Conservation (phyloP, 2,329 filamentous ascomycete genomes). For the Aspergillus bombycis region DNA sequence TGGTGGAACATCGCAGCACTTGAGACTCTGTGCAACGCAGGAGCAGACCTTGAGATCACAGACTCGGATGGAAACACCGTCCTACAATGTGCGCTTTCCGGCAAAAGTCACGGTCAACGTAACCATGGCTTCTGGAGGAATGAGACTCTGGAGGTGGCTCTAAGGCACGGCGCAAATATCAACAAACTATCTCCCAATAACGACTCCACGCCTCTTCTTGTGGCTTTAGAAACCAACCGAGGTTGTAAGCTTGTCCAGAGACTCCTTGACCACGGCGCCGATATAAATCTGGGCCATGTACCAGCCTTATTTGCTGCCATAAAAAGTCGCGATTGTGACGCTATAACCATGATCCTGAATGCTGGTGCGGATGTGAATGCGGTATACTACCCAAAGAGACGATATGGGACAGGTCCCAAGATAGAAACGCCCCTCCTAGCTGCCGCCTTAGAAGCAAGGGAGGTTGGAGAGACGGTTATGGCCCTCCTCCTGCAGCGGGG, state of each 20-base stretch:
- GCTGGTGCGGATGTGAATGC: background rate
- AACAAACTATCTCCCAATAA: background rate
- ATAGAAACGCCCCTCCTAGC: background rate
- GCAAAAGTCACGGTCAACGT: background rate
- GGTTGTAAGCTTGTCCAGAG: background rate
- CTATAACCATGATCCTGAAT: background rate
- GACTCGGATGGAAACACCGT: background rate
- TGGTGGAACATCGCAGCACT: background rate
- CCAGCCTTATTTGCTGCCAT: background rate
- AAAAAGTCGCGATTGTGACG: background rate
- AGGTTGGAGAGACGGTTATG: background rate
- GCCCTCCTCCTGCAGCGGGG: background rate
- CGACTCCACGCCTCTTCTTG: background rate
- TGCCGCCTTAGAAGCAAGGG: background rate
- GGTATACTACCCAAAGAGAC: background rate
- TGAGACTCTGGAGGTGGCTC: background rate
- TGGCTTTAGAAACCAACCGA: background rate
- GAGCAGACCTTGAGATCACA: background rate
- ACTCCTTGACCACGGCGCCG: background rate
- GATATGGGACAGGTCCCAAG: background rate
- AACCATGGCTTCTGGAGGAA: background rate
- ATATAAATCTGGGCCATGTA: background rate
- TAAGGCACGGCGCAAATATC: background rate
- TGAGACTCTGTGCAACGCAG: background rate
- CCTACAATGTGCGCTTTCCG: background rate